These are phyloP conservation scores for Jacaranda copaia DNA, from an alignment of 257 asterid species.

Conservation along the genomic window DNA sequence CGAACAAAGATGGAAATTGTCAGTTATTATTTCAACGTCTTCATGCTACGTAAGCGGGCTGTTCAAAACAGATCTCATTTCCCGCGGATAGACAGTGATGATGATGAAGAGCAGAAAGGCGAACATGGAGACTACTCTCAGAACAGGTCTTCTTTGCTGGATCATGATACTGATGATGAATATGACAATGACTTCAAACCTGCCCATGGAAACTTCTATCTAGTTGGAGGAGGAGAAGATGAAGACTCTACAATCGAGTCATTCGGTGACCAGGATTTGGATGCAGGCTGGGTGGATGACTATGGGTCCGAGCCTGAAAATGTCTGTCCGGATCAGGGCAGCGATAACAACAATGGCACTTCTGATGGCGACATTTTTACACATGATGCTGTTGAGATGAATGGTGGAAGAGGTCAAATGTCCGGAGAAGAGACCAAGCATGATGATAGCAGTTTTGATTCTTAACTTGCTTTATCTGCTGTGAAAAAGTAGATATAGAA, in stretches of 20 bases:
- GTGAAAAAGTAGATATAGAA: neutral
- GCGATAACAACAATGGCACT: slow-evolving; percentile 12
- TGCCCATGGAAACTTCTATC: slow-evolving; percentile 30
- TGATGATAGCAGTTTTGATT: slow-evolving; percentile 3
- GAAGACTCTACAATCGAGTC: slow-evolving; percentile 50
- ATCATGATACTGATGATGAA: slow-evolving; percentile 57
- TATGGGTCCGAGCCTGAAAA: slow-evolving; percentile 31
- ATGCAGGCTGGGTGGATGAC: slow-evolving; percentile 37
- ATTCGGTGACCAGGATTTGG: slow-evolving; percentile 40
- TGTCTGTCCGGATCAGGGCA: slow-evolving; percentile 21
- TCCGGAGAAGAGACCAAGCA: slow-evolving; percentile 3
- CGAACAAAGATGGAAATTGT: slow-evolving; percentile 63
- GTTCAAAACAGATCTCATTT: slow-evolving; percentile 63
- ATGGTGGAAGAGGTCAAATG: slow-evolving; percentile 24
- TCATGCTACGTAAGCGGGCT: slow-evolving; percentile 65
- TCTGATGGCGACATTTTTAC: slow-evolving; percentile 26
- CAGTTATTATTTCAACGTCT: slow-evolving; percentile 84
- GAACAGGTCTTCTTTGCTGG: slow-evolving; percentile 44
- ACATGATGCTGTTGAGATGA: slow-evolving; percentile 25
- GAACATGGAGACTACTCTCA: slow-evolving; percentile 36
- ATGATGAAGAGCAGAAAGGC: slow-evolving; percentile 61
- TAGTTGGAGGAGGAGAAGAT: slow-evolving; percentile 45
- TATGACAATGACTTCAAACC: slow-evolving; percentile 41
- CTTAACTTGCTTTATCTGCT: neutral
- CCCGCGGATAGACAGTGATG: slow-evolving; percentile 73